These are phyloP conservation scores for Camellia granthamiana DNA, from an alignment of 148 eudicot genomes.

Conservation along the genomic window DNA sequence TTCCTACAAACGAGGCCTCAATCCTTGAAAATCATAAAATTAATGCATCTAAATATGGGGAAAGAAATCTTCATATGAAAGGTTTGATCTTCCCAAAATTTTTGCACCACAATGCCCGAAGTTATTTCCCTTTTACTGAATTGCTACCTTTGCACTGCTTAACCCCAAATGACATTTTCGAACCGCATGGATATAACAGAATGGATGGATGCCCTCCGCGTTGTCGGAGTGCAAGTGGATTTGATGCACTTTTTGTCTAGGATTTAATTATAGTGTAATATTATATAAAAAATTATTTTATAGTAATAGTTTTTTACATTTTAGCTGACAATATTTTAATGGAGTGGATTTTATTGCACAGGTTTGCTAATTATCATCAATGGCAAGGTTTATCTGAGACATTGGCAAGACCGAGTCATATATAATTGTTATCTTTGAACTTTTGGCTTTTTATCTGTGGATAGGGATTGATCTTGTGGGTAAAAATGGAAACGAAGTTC, in stretches of 20 bases:
- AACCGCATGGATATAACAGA: too few species aligned
- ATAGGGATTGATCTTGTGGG: conserved; percentile 46
- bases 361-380: conserved; percentile 12
- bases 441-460: conserved; percentile 40
- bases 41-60: background rate
- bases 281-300: background rate
- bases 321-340: background rate
- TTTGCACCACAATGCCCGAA: background rate
- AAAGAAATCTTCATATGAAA: background rate
- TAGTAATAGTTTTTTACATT: background rate
- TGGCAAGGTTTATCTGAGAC: conserved; percentile 35
- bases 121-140: background rate
- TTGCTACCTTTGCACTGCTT: too few species aligned
- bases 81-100: background rate
- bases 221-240: too few species aligned
- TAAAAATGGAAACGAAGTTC: conserved; percentile 58
- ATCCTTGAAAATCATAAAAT: background rate
- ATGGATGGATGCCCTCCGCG: too few species aligned
- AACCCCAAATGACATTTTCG: too few species aligned
- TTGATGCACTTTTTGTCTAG: too few species aligned
- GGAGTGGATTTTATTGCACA: background rate
- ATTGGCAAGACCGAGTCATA: conserved; percentile 19
- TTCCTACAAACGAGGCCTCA: too few species aligned
- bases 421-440: conserved; percentile 26
- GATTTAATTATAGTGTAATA: background rate